Evolutionary conservation across 1,139 yeast species (phyloP), one percentile per base, ranked within the genome.

Genomic region (Scheffersomyces insectosa): DNA sequence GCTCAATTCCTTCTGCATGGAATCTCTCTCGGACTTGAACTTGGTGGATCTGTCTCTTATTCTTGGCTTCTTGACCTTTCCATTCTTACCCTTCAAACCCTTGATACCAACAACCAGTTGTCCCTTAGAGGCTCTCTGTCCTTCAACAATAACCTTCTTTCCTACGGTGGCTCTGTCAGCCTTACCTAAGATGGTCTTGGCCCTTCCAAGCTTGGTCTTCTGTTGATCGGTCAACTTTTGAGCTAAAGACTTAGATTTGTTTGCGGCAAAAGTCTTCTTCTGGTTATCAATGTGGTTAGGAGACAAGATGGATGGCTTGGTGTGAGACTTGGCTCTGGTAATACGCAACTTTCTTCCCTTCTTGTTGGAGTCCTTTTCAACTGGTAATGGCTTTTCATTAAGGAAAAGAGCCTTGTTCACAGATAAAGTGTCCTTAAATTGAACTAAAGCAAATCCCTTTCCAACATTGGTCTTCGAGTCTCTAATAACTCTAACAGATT

Each of bases 401-500:
- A 89, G 70, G 49, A 89, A 65, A 45, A 95, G 67, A 0, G 97
- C 97, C 60, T 88, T 87, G 51, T 85, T 83, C 11, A 95, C 97
- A 33, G 85, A 76, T 46, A 85, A 79, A 23, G 91, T 70, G 64
- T 91, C 97, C 49, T 76, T 79, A 69, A 91, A 95, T 66, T 93
- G 98, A 29, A 95, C 90, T 63, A 90, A 88, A 4, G 97, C 99
- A 70, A 95, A 91, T 4, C 99, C 99, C 68, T 93, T 95, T 53
- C 99, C 99, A 49, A 93, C 74, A 57, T 95, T 93, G 27, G 98
- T 93, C 66, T 88, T 88, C 14, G 96, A 70, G 63, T 95, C 99
- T 60, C 99, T 82, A 30, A 95, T 80, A 42, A 95, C 77, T 62
- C 99, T 80, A 23, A 91, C 97, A 49, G 88, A 85, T 62, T 90